Conservation (phyloP, 352 stramenopile genomes). For the Saprolegnia diclina region DNA sequence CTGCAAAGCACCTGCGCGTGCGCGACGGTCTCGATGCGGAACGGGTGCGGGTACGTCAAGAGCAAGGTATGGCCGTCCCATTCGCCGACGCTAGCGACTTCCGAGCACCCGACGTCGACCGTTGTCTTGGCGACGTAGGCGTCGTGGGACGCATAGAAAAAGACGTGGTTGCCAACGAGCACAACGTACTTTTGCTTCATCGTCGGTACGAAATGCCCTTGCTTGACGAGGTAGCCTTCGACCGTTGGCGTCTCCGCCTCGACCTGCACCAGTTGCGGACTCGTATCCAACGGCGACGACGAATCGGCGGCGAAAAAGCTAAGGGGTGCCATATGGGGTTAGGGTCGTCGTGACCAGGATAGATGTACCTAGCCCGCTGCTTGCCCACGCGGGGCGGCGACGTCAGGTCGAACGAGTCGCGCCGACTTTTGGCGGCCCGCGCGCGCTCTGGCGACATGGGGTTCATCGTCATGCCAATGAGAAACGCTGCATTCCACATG, state of each 20-base stretch:
- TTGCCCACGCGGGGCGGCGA: conserved; percentile 21
- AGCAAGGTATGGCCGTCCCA: conserved; percentile 59
- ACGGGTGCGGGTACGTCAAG: conserved; percentile 66
- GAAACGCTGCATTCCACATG: conserved; percentile 63
- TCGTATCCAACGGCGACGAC: not conserved
- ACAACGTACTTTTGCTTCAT: conserved; percentile 70
- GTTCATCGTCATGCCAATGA: conserved; percentile 70
- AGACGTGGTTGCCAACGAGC: conserved; percentile 38
- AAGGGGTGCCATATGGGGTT: not conserved
- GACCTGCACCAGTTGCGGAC: not conserved
- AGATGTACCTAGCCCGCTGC: conserved; percentile 2
- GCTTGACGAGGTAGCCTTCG: conserved; percentile 53
- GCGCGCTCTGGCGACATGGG: conserved; percentile 67
- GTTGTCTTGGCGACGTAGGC: conserved; percentile 30
- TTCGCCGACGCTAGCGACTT: conserved; percentile 39
- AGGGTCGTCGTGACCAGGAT: not conserved
- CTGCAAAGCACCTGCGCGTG: conserved; percentile 63
- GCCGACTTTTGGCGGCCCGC: conserved; percentile 47
- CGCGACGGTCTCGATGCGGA: conserved; percentile 53
- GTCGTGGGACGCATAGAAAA: conserved; percentile 42
- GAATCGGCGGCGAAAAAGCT: conserved; percentile 15
- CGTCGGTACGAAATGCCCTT: conserved; percentile 37
- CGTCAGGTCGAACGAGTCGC: conserved; percentile 68
- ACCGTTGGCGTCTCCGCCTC: conserved; percentile 31
- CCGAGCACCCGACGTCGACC: conserved; percentile 1